Percentiles rank a stretch among this genome's conserved stretches.
phyloP scores from a whole-genome alignment of 345 rosid genomes.

The Linum usitatissimum region DNA sequence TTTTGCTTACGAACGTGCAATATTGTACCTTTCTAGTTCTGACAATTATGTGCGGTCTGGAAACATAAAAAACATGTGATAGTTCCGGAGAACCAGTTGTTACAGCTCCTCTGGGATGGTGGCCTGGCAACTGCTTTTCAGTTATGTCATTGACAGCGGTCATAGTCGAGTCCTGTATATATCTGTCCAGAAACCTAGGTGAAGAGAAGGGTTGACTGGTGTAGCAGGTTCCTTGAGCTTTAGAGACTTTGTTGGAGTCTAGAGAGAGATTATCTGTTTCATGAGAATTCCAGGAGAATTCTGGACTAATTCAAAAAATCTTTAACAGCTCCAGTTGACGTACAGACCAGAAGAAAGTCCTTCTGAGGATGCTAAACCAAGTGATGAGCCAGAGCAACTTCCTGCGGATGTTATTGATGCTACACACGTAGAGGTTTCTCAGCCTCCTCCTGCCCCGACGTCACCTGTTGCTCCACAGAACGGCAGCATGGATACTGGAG shows the following conservation, averaged over 20 bases:
- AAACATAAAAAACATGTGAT: too few relatives aligned
- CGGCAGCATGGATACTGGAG: conserved; percentile 47
- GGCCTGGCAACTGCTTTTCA: neutral
- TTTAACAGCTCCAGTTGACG: conserved; percentile 56
- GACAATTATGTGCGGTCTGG: too few relatives aligned
- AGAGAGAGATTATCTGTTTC: neutral
- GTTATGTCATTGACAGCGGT: neutral
- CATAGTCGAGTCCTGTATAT: too few relatives aligned
- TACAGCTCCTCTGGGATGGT: neutral
- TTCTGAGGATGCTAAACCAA: conserved; percentile 42
- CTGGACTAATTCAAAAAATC: conserved; percentile 19
- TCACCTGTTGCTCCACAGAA: conserved; percentile 30
- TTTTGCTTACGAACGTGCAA: too few relatives aligned
- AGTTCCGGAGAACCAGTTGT: too few relatives aligned
- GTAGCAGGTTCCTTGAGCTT: neutral
- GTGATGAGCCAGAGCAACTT: conserved; percentile 51
- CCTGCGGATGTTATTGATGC: conserved; percentile 38
- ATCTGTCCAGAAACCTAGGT: neutral
- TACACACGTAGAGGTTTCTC: conserved; percentile 32
- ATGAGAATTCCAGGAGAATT: neutral
- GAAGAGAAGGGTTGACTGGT: too few relatives aligned
- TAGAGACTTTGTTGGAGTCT: neutral
- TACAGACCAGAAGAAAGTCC: conserved; percentile 71
- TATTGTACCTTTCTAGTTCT: too few relatives aligned
- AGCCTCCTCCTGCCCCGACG: conserved; percentile 30